Evolutionary conservation across 768 basidiomycete species (phyloP), one percentile per base, ranked within the genome.

Genomic region (Amanita pseudoporphyria): DNA sequence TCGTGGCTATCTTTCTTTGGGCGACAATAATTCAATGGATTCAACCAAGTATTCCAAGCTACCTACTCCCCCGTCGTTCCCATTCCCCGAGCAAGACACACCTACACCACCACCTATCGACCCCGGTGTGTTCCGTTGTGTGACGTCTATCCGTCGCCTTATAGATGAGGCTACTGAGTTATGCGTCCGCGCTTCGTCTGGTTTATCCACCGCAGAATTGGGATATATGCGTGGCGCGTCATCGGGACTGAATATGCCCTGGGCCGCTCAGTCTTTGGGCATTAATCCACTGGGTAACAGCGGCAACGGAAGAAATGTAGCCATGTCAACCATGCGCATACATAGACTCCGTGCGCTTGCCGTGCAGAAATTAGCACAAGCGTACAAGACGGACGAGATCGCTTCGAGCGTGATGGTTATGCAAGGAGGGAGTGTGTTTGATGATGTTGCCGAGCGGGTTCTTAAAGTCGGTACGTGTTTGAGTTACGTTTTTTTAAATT

Each of bases 391-490:
- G 9, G 91, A 94, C 60, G 91, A 94, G 63, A 88, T 94, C 58
- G 91, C 91, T 1, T 87, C 87, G 1, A 90, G 87, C 59, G 91
- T 94, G 22, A 88, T 93, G 83, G 81, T 94, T 28, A 94, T 94
- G 91, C 91, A 94, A 61, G 89, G 89, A 32, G 89, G 91, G 4
- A 90, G 83, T 54, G 86, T 92, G 2, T 87, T 94, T 58, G 91
- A 94, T 57, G 91, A 94, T 57, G 74, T 94, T n/a, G 91, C 91
- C 0, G 87, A 90, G 60, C 75, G 83, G 12, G 90, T 94, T 7
- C 74, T 93, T 47, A 87, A 71, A 73, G 61, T 77, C 47, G 72
- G 73, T 72, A 46, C 33, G 69, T 62, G 14, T 43, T 44, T 9
- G 6, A 18, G 1, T 36, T 44, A 18, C 40, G 48, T 41, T 44